Conservation (phyloP, 2,329 filamentous ascomycete species). For the Alternaria triticimaculans region DNA sequence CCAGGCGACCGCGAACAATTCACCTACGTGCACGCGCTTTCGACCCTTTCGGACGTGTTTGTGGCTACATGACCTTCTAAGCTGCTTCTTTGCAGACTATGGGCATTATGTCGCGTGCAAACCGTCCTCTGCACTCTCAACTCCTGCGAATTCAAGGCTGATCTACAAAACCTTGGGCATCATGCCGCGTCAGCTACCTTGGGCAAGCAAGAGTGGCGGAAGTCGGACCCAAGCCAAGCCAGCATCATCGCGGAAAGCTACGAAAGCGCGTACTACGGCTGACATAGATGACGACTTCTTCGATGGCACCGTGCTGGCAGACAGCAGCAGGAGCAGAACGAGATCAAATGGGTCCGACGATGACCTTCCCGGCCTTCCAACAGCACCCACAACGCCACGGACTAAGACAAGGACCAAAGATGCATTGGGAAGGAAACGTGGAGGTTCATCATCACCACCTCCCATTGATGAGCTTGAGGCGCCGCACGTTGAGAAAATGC, state of each 20-base stretch:
- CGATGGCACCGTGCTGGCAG: slow-evolving; percentile 26
- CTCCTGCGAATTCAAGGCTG: neutral
- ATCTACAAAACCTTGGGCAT: slow-evolving; percentile 8
- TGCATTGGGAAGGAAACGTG: slow-evolving; percentile 14
- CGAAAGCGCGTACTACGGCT: slow-evolving; percentile 14
- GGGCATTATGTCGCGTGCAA: slow-evolving; percentile 4
- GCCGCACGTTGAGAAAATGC: slow-evolving; percentile 61
- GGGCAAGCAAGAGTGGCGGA: slow-evolving; percentile 50
- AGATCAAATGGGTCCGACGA: slow-evolving; percentile 26
- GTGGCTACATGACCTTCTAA: neutral
- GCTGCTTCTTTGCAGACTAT: neutral
- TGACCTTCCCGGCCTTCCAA: slow-evolving; percentile 21
- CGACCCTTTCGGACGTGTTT: slow-evolving; percentile 7
- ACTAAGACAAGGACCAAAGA: slow-evolving; percentile 11
- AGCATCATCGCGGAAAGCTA: slow-evolving; percentile 13
- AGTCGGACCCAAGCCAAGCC: slow-evolving; percentile 26
- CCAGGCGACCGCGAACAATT: slow-evolving; percentile 23
- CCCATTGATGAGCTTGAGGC: slow-evolving; percentile 38
- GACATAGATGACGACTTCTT: slow-evolving; percentile 40
- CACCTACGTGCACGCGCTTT: slow-evolving; percentile 21
- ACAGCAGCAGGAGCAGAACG: slow-evolving; percentile 28
- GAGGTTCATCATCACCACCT: slow-evolving; percentile 52
- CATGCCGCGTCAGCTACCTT: slow-evolving; percentile 63
- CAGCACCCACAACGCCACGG: slow-evolving; percentile 12
- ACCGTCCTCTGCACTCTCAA: neutral